phyloP scores from a whole-genome alignment of 1,139 yeast species.

The Diutina sp. region DNA sequence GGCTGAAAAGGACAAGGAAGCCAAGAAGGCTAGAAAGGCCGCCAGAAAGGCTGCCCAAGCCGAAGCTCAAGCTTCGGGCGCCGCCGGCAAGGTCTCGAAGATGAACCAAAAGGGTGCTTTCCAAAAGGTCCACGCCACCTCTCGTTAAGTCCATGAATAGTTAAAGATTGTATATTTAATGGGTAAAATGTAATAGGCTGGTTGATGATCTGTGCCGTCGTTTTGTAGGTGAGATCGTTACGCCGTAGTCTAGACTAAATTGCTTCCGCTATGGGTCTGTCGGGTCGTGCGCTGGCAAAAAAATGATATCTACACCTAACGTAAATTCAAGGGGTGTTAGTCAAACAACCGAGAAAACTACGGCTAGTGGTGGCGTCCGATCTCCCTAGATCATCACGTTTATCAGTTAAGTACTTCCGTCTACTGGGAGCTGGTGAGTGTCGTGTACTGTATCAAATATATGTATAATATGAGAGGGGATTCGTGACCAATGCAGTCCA shows the following conservation, averaged over 20 bases:
- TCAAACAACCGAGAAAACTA: too few relatives aligned
- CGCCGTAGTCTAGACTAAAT: too few relatives aligned
- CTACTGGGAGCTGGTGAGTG: neutral
- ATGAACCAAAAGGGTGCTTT: slow-evolving; percentile 88
- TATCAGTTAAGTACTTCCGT: too few relatives aligned
- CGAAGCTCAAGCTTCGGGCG: slow-evolving; percentile 58
- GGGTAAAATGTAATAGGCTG: slow-evolving; percentile 1
- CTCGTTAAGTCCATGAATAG: slow-evolving; percentile 53
- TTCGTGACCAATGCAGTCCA: neutral
- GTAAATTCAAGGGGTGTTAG: too few relatives aligned
- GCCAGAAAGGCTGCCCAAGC: slow-evolving; percentile 94
- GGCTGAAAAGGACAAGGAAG: slow-evolving; percentile 84
- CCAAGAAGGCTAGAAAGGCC: slow-evolving; percentile 89
- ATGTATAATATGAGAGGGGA: neutral
- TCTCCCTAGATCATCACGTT: neutral
- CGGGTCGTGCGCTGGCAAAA: too few relatives aligned
- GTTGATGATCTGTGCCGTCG: neutral
- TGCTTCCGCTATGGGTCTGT: too few relatives aligned
- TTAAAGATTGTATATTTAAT: slow-evolving; percentile 1
- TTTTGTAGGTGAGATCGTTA: too few relatives aligned
- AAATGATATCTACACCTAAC: too few relatives aligned
- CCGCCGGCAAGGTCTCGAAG: slow-evolving; percentile 46
- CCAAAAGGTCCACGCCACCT: slow-evolving; percentile 94
- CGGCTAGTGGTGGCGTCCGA: too few relatives aligned
- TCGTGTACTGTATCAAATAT: neutral